Evolutionary conservation across 352 stramenopile genomes (phyloP), one percentile per base, ranked within the genome.

Genomic region (Pythium aphanidermatum): DNA sequence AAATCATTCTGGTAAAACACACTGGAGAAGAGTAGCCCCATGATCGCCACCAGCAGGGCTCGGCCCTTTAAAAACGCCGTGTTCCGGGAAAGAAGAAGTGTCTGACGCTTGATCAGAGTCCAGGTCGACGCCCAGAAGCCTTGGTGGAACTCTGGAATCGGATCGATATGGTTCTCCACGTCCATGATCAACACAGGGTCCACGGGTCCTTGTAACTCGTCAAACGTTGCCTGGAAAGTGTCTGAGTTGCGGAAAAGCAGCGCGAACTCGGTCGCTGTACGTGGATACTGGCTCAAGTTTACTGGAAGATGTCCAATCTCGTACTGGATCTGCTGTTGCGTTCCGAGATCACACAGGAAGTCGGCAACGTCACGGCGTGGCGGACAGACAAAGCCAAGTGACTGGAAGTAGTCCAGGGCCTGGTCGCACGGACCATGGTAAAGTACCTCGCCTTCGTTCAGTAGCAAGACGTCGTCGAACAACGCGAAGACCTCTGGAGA

Each of bases 401-500:
- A 51, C 17, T 69, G 58, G 58, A 97, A 97, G 55, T 97, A 96
- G 24, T 58, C 51, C 17, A 74, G 39, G 1, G 58, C 73, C 49
- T 65, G 21, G 65, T 82, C 36, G 67, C 65, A 63, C 55, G 81
- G 43, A 74, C 65, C 49, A 93, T 66, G 65, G 61, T 96, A 98
- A 35, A 97, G 74, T 16, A 98, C 65, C 14, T 74, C 58, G 26
- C 93, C 92, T 16, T 94, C 70, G 58, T 88, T 87, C 17, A 98
- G 54, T n/a, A 98, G 31, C 26, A 97, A 75, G 13, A 98, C 58
- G 46, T 97, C 81, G 60, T 98, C 93, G 56, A 98, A 98, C 13
- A 97, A 65, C 17, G 69, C 76, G 24, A 95, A 90, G 8, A 95
- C 86, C 66, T 97, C 92, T 9, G 93, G 93, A 13, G 92, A 78